Base-by-base conservation (phyloP, 179 eudicot genomes). In the Beta corolliflora region DNA sequence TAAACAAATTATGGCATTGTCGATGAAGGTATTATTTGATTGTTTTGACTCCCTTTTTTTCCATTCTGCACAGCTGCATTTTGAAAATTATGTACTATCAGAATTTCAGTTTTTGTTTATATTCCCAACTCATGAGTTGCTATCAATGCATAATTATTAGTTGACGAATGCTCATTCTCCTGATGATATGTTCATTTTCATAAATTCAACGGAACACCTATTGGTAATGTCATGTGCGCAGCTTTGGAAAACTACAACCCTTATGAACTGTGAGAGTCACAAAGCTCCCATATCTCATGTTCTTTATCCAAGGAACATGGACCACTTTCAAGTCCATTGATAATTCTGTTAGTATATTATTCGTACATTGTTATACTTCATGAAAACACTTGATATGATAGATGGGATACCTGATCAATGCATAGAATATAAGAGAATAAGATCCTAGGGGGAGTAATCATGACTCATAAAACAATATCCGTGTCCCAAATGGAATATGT, bases 1-100 rank as follows among this genome's bases (percentile, higher is more conserved):
- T 77, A 97, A 97, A 88, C 99, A 97, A 87, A 85, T 97, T 71
- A 97, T 97, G 99, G 88, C 99, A 21, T 84, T 97, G 86, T 92
- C 98, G 46, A 92, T 89, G 91, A 97, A 94, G 98, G 99, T 96
- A 86, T 48, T 68, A 19, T 75, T 60, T 77, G 41, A 74, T 13
- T 15, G 19, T 56, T 65, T 19, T 73, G 54, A 45, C 61, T 36
- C 41, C 64, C 31, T 31, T 25, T 21, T 60, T 44, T 8, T 23
- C n/a, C 15, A 25, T 80, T 31, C 23, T 56, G 18, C 36, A 44
- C 29, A 60, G 79, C 64, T 65, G 56, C 7, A 15, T 80, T 29
- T 73, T 68, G n/a, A 31, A 69, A 59, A 0, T 64, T 10, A 25
- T 46, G 19, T 58, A 36, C 41, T 36, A 11, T 58, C 64, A 14